phyloP scores from a whole-genome alignment of 768 basidiomycete species.

The Chalciporus pseudorubinellus region DNA sequence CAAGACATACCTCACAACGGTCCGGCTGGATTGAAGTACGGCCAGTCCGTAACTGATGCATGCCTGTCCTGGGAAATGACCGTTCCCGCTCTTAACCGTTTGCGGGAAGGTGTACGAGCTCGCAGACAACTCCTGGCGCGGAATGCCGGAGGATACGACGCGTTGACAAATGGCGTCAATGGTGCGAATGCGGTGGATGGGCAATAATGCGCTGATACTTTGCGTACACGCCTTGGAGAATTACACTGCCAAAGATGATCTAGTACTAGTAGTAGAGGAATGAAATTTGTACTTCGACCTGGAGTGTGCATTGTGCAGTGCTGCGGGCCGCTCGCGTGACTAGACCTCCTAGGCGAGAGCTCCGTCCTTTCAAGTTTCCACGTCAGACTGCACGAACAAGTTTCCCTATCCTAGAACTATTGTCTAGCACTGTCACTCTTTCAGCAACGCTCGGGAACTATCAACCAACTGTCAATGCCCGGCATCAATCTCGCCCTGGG shows the following conservation, averaged over 20 bases:
- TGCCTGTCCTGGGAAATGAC: constrained; percentile 92
- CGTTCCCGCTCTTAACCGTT: constrained; percentile 72
- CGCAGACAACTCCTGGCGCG: constrained; percentile 54
- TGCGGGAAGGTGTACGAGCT: constrained; percentile 84
- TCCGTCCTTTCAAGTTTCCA: not conserved
- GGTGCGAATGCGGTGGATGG: constrained; percentile 14
- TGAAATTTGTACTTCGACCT: too few relatives aligned
- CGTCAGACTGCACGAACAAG: not conserved
- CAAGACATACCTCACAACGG: constrained; percentile 80
- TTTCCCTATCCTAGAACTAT: not conserved
- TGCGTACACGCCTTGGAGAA: not conserved
- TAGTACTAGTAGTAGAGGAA: not conserved
- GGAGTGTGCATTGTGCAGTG: too few relatives aligned
- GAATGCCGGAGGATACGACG: constrained; percentile 15
- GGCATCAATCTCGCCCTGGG: not conserved
- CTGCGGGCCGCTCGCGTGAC: too few relatives aligned
- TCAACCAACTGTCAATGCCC: too few relatives aligned
- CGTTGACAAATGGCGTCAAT: constrained; percentile 3
- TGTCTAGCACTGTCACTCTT: not conserved
- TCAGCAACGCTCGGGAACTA: not conserved
- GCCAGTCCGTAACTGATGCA: constrained; percentile 85
- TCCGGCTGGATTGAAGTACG: constrained; percentile 71
- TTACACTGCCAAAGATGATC: not conserved
- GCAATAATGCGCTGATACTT: not conserved
- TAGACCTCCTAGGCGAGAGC: not conserved